phyloP scores from a whole-genome alignment of 345 rosid genomes.

The Bretschneidera sinensis region DNA sequence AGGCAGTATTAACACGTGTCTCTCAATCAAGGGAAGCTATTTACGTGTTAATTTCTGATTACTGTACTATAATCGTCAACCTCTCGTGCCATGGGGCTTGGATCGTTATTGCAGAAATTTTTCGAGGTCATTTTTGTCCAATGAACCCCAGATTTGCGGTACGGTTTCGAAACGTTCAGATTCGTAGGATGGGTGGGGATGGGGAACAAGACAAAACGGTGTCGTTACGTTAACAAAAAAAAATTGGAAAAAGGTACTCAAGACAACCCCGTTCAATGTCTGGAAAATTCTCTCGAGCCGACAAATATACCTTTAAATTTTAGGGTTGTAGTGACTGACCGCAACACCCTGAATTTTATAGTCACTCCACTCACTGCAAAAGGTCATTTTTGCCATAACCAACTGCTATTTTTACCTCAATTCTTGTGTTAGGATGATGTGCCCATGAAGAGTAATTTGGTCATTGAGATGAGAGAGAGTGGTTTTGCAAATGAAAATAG shows the following conservation, averaged over 20 bases:
- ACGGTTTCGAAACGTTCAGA: conserved; percentile 16
- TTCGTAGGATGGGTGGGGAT: background rate
- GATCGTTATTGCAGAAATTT: background rate
- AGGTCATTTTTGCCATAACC: conserved; percentile 11
- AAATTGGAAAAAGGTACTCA: background rate
- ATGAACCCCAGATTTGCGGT: conserved; percentile 5
- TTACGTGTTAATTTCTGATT: conserved; percentile 17
- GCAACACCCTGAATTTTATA: background rate
- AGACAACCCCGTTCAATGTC: conserved; percentile 20
- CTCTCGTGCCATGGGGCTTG: background rate
- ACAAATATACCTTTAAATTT: conserved; percentile 27
- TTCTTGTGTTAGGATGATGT: too few species aligned
- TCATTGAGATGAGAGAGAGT: background rate
- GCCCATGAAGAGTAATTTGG: background rate
- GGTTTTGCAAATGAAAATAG: conserved; percentile 3
- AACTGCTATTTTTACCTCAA: too few species aligned
- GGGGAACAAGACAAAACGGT: background rate
- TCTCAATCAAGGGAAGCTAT: background rate
- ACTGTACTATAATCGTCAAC: background rate
- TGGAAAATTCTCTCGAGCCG: conserved; percentile 25
- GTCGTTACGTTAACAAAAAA: conserved; percentile 9
- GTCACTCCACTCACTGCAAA: background rate
- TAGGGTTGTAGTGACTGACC: conserved; percentile 9
- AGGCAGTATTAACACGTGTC: conserved; percentile 14
- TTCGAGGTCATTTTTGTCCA: conserved; percentile 14